Conservation (phyloP, 441 rosid species). For the Lepidium campestre region DNA sequence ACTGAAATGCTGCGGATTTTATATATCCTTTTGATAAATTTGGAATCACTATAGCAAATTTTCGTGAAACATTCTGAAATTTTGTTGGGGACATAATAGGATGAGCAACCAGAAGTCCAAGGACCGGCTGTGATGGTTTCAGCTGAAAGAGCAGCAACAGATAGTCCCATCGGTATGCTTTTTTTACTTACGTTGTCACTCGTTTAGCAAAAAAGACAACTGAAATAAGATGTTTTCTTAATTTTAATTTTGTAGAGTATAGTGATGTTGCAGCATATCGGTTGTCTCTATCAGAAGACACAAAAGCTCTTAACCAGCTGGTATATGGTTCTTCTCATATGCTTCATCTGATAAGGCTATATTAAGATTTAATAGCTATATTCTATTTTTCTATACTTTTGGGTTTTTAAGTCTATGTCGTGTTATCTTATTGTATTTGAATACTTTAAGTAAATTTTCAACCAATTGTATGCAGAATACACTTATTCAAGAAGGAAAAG, state of each 20-base stretch:
- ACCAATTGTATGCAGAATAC: constrained; percentile 48
- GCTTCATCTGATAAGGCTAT: not conserved
- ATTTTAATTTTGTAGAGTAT: constrained; percentile 48
- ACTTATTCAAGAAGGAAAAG: constrained; percentile 94
- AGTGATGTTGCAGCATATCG: constrained; percentile 93
- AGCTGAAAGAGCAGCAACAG: constrained; percentile 79
- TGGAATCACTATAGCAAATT: not conserved
- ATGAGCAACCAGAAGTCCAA: constrained; percentile 96
- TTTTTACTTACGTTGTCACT: not conserved
- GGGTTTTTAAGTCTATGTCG: not conserved
- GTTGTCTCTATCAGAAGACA: constrained; percentile 92
- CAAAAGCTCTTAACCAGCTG: constrained; percentile 97
- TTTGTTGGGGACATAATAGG: constrained; percentile 36
- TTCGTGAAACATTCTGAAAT: not conserved
- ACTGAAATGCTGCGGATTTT: not conserved
- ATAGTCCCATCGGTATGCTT: constrained; percentile 73
- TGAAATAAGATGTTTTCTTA: not conserved
- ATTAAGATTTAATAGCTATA: not conserved
- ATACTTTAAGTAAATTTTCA: not conserved
- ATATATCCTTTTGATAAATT: not conserved
- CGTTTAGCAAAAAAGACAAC: not conserved
- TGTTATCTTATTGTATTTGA: constrained; percentile 1
- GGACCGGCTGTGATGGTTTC: constrained; percentile 87
- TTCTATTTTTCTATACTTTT: not conserved
- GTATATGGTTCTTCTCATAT: constrained; percentile 36